Percentiles rank a stretch among this genome's conserved stretches.
Evolutionary conservation across 805 yeast species (phyloP).

Genomic region (Starmerella stigmatis): DNA sequence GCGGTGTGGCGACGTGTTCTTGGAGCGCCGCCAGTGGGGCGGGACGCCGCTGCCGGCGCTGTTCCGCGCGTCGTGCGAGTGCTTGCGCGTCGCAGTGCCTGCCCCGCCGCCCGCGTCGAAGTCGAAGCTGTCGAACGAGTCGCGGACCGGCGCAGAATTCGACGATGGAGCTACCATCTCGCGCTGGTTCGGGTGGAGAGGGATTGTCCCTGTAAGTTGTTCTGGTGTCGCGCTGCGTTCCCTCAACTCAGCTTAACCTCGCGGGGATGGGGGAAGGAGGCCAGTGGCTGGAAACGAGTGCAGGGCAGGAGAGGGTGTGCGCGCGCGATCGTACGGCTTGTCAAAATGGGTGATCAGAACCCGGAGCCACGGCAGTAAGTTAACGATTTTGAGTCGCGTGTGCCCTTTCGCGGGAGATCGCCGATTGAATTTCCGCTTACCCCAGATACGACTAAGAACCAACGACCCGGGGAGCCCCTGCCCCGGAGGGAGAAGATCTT

Average conservation of each 20-base stretch:
- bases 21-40: conserved; percentile 7
- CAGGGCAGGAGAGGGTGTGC: too few relatives aligned
- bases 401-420: neutral
- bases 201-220: neutral
- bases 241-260: too few relatives aligned
- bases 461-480: too few relatives aligned
- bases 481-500: too few relatives aligned
- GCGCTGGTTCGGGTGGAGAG: neutral
- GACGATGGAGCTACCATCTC: conserved; percentile 3
- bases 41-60: conserved; percentile 5
- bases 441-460: conserved; percentile 7
- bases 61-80: neutral
- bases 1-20: neutral
- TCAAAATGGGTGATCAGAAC: too few relatives aligned
- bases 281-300: too few relatives aligned
- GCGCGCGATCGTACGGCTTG: too few relatives aligned
- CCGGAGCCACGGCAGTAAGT: too few relatives aligned
- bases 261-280: too few relatives aligned
- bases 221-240: too few relatives aligned
- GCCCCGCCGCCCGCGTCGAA: conserved; percentile 12
- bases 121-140: conserved; percentile 20
- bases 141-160: conserved; percentile 9
- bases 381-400: too few relatives aligned
- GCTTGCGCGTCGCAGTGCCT: conserved; percentile 1
- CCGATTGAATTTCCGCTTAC: conserved; percentile 7